Conservation (phyloP, 495 filamentous ascomycete genomes). For the Hypoxylon lienhwacheense region DNA sequence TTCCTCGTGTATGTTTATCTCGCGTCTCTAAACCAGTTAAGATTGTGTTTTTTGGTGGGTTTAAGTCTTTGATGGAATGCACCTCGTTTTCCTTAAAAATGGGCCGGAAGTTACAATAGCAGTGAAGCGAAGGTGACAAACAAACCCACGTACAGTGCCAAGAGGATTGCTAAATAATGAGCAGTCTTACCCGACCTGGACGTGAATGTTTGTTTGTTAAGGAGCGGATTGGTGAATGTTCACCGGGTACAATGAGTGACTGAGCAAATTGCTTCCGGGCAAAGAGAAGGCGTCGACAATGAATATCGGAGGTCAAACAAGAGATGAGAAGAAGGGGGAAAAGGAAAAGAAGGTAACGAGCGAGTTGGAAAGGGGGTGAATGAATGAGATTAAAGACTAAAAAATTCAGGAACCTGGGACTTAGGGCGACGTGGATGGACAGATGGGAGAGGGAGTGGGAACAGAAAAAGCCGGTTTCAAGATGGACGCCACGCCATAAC, state of each 20-base stretch:
- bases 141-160: conserved; percentile 14
- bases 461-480: conserved; percentile 27
- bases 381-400: conserved; percentile 32
- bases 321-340: conserved; percentile 18
- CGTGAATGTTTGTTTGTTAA: conserved; percentile 31
- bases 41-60: conserved; percentile 10
- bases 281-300: conserved; percentile 35
- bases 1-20: conserved; percentile 2
- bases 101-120: conserved; percentile 18
- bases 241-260: conserved; percentile 40
- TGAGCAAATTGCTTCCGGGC: conserved; percentile 34
- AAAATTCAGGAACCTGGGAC: conserved; percentile 19
- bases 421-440: conserved; percentile 16
- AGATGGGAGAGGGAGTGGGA: conserved; percentile 32
- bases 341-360: conserved; percentile 19
- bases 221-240: conserved; percentile 38
- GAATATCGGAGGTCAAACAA: conserved; percentile 19
- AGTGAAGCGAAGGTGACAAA: conserved; percentile 35
- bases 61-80: conserved; percentile 11
- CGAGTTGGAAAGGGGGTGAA: conserved; percentile 34
- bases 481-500: conserved; percentile 25
- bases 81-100: conserved; percentile 10
- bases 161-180: conserved; percentile 16
- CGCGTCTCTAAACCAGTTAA: conserved; percentile 18
- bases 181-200: conserved; percentile 11